These are phyloP conservation scores for Apiotrichum sp. DNA, from an alignment of 1,284 basidiomycete genomes.

Conservation along the genomic window DNA sequence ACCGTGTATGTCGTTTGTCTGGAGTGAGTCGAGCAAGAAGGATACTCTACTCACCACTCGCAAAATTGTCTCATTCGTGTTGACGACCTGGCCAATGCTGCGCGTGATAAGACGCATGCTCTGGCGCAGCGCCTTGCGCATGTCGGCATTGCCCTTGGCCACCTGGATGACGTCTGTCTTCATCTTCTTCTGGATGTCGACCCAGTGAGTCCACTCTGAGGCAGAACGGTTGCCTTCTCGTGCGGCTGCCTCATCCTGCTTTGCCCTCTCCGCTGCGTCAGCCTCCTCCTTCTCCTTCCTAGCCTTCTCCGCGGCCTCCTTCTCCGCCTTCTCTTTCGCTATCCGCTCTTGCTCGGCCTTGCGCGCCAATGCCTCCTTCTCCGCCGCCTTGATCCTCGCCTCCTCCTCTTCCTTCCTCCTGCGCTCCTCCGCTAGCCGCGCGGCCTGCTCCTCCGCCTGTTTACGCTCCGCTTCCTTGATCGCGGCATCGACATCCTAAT, in stretches of 20 bases:
- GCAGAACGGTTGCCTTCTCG: slow-evolving; percentile 39
- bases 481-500: slow-evolving; percentile 35
- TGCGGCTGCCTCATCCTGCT: slow-evolving; percentile 12
- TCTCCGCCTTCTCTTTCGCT: slow-evolving; percentile 19
- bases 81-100: slow-evolving; percentile 86
- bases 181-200: slow-evolving; percentile 58
- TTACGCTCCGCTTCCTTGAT: slow-evolving; percentile 22
- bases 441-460: slow-evolving; percentile 19
- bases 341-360: slow-evolving; percentile 24
- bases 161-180: slow-evolving; percentile 67
- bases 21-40: slow-evolving; percentile 15
- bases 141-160: slow-evolving; percentile 60
- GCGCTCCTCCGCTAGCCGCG: slow-evolving; percentile 9
- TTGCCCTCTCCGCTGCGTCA: slow-evolving; percentile 12
- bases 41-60: slow-evolving; percentile 48
- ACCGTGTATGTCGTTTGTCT: slow-evolving; percentile 62
- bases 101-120: slow-evolving; percentile 80
- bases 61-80: slow-evolving; percentile 64
- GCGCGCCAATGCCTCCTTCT: slow-evolving; percentile 22
- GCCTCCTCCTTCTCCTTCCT: slow-evolving; percentile 14
- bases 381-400: slow-evolving; percentile 19
- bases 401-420: slow-evolving; percentile 23
- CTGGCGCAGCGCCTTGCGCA: slow-evolving; percentile 49
- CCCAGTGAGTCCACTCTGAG: slow-evolving; percentile 64
- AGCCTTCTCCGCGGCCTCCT: slow-evolving; percentile 15